Evolutionary conservation across 441 rosid species (phyloP).

Genomic region (Melastoma candidum): DNA sequence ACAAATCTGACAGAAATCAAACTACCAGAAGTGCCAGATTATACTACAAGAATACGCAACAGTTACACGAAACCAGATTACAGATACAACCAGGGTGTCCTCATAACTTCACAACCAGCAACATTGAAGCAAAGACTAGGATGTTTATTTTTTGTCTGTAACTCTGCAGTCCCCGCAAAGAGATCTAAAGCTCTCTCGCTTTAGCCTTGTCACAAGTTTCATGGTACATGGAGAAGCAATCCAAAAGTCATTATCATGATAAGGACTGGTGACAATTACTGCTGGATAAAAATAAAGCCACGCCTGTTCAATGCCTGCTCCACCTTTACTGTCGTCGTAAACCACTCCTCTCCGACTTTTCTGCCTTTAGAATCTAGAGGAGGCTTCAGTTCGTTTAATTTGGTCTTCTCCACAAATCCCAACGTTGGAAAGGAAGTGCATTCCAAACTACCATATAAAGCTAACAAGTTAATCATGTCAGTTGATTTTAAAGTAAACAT

Average conservation of each 20-base stretch:
- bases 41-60: too few species aligned
- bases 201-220: conserved; percentile 73
- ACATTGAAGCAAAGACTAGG: conserved; percentile 81
- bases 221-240: conserved; percentile 57
- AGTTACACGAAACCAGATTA: too few species aligned
- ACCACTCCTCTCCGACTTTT: conserved; percentile 99
- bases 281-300: conserved; percentile 5
- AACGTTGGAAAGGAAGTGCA: too few species aligned
- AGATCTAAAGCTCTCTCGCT: conserved; percentile 59
- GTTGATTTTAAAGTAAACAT: too few species aligned
- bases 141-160: conserved; percentile 69
- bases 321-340: conserved; percentile 58
- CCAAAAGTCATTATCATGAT: conserved; percentile 2
- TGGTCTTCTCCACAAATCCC: conserved; percentile 60
- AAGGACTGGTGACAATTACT: neutral
- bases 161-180: conserved; percentile 62
- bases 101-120: conserved; percentile 40
- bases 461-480: too few species aligned
- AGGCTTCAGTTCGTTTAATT: conserved; percentile 80
- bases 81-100: too few species aligned
- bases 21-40: too few species aligned
- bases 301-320: conserved; percentile 80
- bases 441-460: too few species aligned
- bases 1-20: too few species aligned
- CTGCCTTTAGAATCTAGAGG: conserved; percentile 88